Base-by-base conservation (phyloP, 2,329 filamentous ascomycete genomes). In the Anisogramma anomala region DNA sequence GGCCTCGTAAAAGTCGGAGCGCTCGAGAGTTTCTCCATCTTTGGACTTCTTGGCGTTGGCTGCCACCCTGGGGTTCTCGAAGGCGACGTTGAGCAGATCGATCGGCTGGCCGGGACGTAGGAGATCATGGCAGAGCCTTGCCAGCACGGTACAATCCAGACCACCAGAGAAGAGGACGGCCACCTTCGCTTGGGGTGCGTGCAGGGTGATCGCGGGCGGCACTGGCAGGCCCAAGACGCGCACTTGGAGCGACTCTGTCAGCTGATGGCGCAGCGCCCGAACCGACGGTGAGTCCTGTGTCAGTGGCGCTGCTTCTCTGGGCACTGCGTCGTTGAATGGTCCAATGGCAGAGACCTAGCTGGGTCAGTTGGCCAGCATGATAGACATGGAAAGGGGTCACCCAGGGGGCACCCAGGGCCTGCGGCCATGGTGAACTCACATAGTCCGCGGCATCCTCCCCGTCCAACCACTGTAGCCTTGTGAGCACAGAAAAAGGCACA, bases 11-110 rank as follows among this genome's bases (percentile, higher is more conserved):
- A 78, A 58, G 44, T 61, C 59, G 17, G 48, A 43, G 28, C 51
- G 19, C 30, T 52, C 45, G 23, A 50, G 50, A n/a, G 39, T 36
- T 1, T 46, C 42, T 33, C 49, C 41, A 5, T 33, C 58, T 57
- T 3, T 55, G 48, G 44, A 54, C 43, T 58, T 64, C 15, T 65
- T 65, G 10, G 73, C 61, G 32, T 74, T 68, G 3, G 69, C 77
- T 45, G 71, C 78, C 49, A 80, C 75, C 23, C 84, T 74, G 0
- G 88, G 89, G 50, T 98, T 98, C 59, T 98, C 85, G 54, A 98
- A 98, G 0, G 89, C 91, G 33, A 98, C 89, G 50, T 98, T 98
- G 48, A 98, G 71, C 7, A 98, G 68, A 55, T 96, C 91, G 46
- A 98, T 79, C 1, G 72, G 66, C 53, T 93, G 79, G 3, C 69